A percentile compares a stretch with the other conserved stretches of the same genome.
Conservation (phyloP, 192 early-diverging fungal genomes). For the Entophlyctis luteolus region DNA sequence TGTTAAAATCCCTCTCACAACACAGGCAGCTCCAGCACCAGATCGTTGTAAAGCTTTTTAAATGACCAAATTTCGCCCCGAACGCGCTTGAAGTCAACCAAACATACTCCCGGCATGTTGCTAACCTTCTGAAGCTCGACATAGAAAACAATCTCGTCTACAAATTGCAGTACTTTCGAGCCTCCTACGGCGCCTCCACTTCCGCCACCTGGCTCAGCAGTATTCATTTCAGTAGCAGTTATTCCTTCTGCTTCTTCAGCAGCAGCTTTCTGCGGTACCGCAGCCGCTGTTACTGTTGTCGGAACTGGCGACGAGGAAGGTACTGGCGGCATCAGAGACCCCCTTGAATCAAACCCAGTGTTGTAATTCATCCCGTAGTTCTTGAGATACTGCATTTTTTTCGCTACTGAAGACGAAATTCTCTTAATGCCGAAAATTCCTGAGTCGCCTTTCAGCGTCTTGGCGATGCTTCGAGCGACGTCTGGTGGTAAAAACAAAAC, state of each 20-base stretch:
- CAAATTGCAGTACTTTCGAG: background rate
- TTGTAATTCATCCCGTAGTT: slow-evolving; percentile 10
- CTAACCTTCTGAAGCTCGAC: background rate
- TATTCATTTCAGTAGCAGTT: background rate
- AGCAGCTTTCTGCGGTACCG: background rate
- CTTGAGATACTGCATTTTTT: slow-evolving; percentile 1
- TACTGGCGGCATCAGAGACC: too few relatives aligned
- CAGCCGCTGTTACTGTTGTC: background rate
- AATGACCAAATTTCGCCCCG: slow-evolving; percentile 27
- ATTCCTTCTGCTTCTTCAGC: background rate
- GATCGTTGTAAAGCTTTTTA: slow-evolving; percentile 25
- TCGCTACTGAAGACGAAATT: background rate
- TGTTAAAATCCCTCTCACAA: slow-evolving; percentile 30
- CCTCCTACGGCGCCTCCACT: background rate
- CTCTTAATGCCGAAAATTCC: background rate
- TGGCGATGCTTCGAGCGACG: background rate
- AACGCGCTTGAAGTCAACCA: slow-evolving; percentile 29
- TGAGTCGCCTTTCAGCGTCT: background rate
- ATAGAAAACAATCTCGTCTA: slow-evolving; percentile 1
- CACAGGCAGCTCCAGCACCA: slow-evolving; percentile 15
- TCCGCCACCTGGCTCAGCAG: too few relatives aligned
- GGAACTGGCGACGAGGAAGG: too few relatives aligned
- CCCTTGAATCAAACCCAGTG: background rate
- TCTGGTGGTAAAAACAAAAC: background rate
- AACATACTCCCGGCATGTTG: slow-evolving; percentile 32